Evolutionary conservation across 1,139 yeast species (phyloP).

Genomic region (Scheffersomyces cryptocercus): DNA sequence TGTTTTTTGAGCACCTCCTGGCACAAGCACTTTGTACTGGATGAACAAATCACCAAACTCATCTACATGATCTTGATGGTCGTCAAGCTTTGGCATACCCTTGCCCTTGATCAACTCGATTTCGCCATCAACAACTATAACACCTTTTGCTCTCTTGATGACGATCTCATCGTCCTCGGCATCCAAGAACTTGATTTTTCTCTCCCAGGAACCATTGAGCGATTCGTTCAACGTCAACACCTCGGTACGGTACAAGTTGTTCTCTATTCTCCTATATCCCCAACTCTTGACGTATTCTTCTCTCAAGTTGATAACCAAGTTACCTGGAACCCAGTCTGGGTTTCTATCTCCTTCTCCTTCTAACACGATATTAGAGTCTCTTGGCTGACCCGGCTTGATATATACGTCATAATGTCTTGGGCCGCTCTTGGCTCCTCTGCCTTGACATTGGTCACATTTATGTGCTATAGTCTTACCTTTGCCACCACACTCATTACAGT

Average conservation of each 20-base stretch:
- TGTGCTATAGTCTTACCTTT: slow-evolving; percentile 65
- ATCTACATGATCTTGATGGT: slow-evolving; percentile 36
- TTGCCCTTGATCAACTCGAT: slow-evolving; percentile 67
- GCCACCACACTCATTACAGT: slow-evolving; percentile 82
- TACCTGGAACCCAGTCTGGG: slow-evolving; percentile 84
- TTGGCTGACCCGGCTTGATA: slow-evolving; percentile 68
- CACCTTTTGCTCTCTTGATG: slow-evolving; percentile 52
- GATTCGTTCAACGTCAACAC: slow-evolving; percentile 74
- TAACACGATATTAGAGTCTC: slow-evolving; percentile 59
- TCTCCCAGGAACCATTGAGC: slow-evolving; percentile 72
- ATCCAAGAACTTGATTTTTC: slow-evolving; percentile 68
- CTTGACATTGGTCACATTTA: slow-evolving; percentile 70
- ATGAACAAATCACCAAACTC: slow-evolving; percentile 76
- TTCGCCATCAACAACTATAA: slow-evolving; percentile 61
- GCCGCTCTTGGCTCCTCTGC: slow-evolving; percentile 62
- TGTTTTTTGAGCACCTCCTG: slow-evolving; percentile 27
- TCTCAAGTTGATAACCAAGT: slow-evolving; percentile 58
- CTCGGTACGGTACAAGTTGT: slow-evolving; percentile 79
- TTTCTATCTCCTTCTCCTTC: slow-evolving; percentile 81
- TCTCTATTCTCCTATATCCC: slow-evolving; percentile 84
- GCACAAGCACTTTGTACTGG: slow-evolving; percentile 61
- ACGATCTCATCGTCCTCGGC: slow-evolving; percentile 47
- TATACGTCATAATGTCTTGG: slow-evolving; percentile 60
- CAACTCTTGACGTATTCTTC: slow-evolving; percentile 59
- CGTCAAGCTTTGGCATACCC: slow-evolving; percentile 76